Conservation (phyloP, 805 yeast genomes). For the Isabelozyma pseudorhagii region DNA sequence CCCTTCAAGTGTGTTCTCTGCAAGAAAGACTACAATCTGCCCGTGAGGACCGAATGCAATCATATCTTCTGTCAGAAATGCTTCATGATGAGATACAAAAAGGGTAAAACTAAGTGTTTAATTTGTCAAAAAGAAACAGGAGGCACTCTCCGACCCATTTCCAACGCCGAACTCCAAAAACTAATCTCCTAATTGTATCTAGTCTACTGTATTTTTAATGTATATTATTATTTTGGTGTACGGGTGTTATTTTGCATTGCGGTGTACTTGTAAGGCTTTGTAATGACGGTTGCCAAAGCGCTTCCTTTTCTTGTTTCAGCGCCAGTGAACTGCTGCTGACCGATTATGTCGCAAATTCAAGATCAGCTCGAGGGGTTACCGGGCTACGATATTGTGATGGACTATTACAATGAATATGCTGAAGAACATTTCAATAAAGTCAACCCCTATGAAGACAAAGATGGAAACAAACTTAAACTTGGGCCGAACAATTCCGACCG, state of each 20-base stretch:
- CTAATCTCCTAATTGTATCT: not conserved
- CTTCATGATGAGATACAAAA: constrained; percentile 46
- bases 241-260: not conserved
- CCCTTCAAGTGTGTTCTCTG: constrained; percentile 68
- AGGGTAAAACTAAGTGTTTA: constrained; percentile 42
- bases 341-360: constrained; percentile 20
- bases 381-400: constrained; percentile 55
- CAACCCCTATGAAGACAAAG: constrained; percentile 63
- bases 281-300: not conserved
- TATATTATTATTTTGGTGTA: not conserved
- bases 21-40: constrained; percentile 48
- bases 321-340: not conserved
- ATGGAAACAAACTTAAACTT: constrained; percentile 59
- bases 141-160: constrained; percentile 57
- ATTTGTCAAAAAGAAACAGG: constrained; percentile 60
- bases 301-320: not conserved
- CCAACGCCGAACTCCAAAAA: constrained; percentile 23
- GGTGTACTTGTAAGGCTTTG: not conserved
- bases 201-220: not conserved
- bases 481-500: constrained; percentile 49
- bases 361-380: constrained; percentile 42
- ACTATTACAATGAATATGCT: constrained; percentile 62
- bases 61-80: constrained; percentile 67
- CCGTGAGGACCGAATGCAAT: constrained; percentile 57
- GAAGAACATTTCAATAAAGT: constrained; percentile 61